Evolutionary conservation across 805 yeast genomes (phyloP).

Genomic region (Hanseniaspora valbyensis): DNA sequence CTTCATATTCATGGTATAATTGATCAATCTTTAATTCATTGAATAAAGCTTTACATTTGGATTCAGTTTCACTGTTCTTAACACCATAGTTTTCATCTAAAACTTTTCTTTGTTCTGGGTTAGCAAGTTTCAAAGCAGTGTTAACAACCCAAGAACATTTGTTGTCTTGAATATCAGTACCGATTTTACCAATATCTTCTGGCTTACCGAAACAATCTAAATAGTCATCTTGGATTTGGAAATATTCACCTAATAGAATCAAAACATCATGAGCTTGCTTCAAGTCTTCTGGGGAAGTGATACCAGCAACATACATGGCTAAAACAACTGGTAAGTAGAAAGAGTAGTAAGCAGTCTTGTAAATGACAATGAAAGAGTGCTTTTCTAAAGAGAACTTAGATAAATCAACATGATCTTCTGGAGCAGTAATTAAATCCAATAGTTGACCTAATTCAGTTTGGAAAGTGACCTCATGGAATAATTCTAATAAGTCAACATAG

Average conservation of each 20-base stretch:
- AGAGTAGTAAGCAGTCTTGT: constrained; percentile 94
- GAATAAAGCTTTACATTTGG: constrained; percentile 60
- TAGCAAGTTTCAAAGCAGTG: constrained; percentile 71
- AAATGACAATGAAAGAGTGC: constrained; percentile 90
- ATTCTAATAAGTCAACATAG: constrained; percentile 81
- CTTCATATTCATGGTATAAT: constrained; percentile 74
- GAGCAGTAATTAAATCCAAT: constrained; percentile 91
- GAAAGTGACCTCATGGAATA: constrained; percentile 94
- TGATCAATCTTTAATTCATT: constrained; percentile 59
- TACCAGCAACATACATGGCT: constrained; percentile 88
- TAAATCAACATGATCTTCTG: constrained; percentile 87
- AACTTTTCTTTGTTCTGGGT: constrained; percentile 67
- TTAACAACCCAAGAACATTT: constrained; percentile 97
- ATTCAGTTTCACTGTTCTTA: constrained; percentile 61
- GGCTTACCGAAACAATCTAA: constrained; percentile 97
- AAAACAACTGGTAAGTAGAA: constrained; percentile 95
- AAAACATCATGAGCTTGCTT: constrained; percentile 79
- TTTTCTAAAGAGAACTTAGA: constrained; percentile 74
- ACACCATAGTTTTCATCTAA: constrained; percentile 86
- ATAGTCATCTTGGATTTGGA: constrained; percentile 97
- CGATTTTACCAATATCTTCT: constrained; percentile 93
- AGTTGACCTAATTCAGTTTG: constrained; percentile 96
- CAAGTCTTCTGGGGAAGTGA: constrained; percentile 57
- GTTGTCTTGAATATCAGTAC: constrained; percentile 96
- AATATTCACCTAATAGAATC: constrained; percentile 93